Conservation (phyloP, 78 protist species). For the Diacronema lutheri region DNA sequence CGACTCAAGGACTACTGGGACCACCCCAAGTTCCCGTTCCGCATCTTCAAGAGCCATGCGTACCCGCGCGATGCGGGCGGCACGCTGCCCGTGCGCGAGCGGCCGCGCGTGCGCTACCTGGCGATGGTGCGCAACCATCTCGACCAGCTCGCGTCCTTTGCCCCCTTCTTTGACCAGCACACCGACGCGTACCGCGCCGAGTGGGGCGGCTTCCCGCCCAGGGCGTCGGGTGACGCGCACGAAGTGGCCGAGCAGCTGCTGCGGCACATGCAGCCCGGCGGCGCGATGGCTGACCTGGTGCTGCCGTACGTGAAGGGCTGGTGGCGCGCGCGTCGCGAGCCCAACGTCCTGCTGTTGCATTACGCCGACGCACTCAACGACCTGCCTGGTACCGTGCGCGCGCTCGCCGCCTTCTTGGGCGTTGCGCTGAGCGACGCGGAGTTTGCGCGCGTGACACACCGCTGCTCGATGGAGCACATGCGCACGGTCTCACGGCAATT, state of each 20-base stretch:
- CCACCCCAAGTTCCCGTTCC: background rate
- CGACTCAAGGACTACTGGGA: constrained; percentile 9
- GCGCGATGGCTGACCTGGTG: background rate
- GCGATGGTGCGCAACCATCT: background rate
- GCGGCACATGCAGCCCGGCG: background rate
- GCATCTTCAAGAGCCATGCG: constrained; percentile 2
- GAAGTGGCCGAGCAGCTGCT: background rate
- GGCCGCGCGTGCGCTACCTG: background rate
- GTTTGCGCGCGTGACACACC: background rate
- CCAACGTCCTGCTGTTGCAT: constrained; percentile 25
- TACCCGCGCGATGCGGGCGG: background rate
- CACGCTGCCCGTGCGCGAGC: background rate
- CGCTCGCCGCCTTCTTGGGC: background rate
- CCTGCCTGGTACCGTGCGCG: background rate
- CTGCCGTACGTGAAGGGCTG: background rate
- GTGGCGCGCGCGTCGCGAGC: background rate
- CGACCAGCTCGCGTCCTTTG: background rate
- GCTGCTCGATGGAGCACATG: background rate
- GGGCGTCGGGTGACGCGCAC: background rate
- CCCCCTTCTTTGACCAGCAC: background rate
- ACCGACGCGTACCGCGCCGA: background rate
- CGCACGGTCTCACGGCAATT: background rate
- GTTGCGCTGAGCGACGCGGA: background rate
- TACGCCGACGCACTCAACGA: background rate
- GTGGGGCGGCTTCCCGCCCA: constrained; percentile 16